Base-by-base conservation (phyloP, 2,329 filamentous ascomycete species). In the Cladosporium sphaerospermum region DNA sequence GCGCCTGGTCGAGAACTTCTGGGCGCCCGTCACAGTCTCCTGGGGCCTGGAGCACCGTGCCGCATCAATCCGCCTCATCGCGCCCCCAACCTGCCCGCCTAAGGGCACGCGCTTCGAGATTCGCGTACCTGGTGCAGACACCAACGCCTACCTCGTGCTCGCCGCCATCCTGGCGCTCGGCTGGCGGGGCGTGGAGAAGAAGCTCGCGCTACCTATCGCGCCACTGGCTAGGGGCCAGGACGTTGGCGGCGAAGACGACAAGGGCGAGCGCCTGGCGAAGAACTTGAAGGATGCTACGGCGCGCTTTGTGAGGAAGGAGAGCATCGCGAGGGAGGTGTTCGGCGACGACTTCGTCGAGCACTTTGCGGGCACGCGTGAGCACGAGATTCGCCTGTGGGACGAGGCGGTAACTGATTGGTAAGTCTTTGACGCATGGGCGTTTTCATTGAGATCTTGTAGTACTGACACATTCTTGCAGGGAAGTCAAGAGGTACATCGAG, bases 361-460 rank as follows among this genome's bases (percentile, higher is more conserved):
- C 70, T 99, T 85, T 74, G 89, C 85, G 10, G 93, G 93, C 13
- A 96, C 92, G 14, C 81, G 93, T 59, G 86, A 95, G 69, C 91
- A 99, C 71, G 93, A 99, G 72, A 80, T 93, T 54, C 77, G 88
- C 56, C 72, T 96, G 16, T 99, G 88, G 86, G 91, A 97, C 63
- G 92, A 97, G 69, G 91, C 91, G 2, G 92, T 97, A 5, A 97
- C 93, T 16, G 93, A 97, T 70, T 97, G 92, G 90, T 92, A 78
- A 70, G 86, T 83, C 14, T n/a, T 14, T n/a, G 3, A 2, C 23
- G 14, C 7, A 13, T 16, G 8, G 2, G 41, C 41, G 2, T 31
- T 32, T 10, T 10, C 33, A 13, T 39, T 18, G 11, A n/a, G 43
- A 14, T 31, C 16, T n/a, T 31, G 4, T 13, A 52, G 53, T 57